Conservation (phyloP, 1,139 yeast species). For the Maudiozyma humilis region DNA sequence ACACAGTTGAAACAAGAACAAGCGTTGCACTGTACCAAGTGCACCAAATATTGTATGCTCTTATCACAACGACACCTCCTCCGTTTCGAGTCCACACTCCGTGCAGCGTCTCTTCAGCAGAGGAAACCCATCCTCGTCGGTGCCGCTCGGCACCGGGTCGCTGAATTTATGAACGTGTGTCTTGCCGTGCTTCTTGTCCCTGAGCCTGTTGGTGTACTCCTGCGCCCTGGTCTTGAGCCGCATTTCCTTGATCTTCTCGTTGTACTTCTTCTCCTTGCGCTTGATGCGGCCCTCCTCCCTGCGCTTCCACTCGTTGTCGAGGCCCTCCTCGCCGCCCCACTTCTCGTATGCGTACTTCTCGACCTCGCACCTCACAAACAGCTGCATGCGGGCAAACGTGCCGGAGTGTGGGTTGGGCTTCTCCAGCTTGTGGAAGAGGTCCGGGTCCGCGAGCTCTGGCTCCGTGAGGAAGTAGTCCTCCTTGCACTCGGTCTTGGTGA, state of each 20-base stretch:
- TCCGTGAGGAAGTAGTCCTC: slow-evolving; percentile 90
- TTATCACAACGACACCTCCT: slow-evolving; percentile 41
- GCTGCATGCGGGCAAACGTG: slow-evolving; percentile 84
- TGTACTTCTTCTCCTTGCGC: slow-evolving; percentile 72
- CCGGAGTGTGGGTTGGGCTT: slow-evolving; percentile 92
- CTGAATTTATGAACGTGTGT: slow-evolving; percentile 79
- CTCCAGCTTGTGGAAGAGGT: slow-evolving; percentile 65
- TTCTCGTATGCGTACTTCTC: slow-evolving; percentile 87
- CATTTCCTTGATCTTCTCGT: slow-evolving; percentile 72
- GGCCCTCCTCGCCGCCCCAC: slow-evolving; percentile 87
- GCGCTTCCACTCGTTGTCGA: slow-evolving; percentile 88
- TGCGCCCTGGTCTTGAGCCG: slow-evolving; percentile 87
- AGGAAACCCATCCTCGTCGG: slow-evolving; percentile 38
- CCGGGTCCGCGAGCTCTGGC: slow-evolving; percentile 72
- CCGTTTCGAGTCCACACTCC: slow-evolving; percentile 79
- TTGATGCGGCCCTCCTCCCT: slow-evolving; percentile 65
- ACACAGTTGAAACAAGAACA: background rate
- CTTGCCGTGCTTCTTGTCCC: slow-evolving; percentile 44
- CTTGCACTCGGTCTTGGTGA: slow-evolving; percentile 91
- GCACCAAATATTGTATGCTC: slow-evolving; percentile 26
- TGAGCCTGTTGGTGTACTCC: slow-evolving; percentile 64
- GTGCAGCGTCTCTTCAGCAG: slow-evolving; percentile 56
- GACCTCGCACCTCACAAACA: slow-evolving; percentile 79
- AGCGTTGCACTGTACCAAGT: too few species aligned
- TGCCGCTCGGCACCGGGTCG: slow-evolving; percentile 40